Base-by-base conservation (phyloP, 2,329 filamentous ascomycete species). In the Aspergillus udagawae region DNA sequence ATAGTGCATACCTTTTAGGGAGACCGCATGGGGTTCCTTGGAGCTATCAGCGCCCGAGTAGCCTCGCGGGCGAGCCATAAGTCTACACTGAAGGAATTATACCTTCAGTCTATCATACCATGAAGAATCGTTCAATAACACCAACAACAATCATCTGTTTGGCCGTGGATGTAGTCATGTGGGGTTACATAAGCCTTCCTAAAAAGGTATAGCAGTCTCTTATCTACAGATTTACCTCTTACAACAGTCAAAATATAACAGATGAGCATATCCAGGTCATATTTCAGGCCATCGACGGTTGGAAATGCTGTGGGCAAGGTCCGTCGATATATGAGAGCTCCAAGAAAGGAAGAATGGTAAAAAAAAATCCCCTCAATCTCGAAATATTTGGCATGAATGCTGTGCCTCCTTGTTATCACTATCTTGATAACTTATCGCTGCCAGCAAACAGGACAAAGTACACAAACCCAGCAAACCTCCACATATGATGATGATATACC, bases 21-120 rank as follows among this genome's bases (percentile, higher is more conserved):
- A 92, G 49, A 92, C 84, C 21, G 87, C 85, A 74, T 92, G 89
- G 41, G 89, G 88, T 75, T 92, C 90, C 73, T 91, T 91, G 14
- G 74, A 72, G 50, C 67, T 73, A 47, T 79, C 77, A 50, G 76
- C 74, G 14, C 71, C 67, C 17, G 76, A 78, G 49, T 72, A 66
- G 52, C 76, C 73, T 58, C 77, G 71, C 53, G 75, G 67, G 29
- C 76, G 75, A 63, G 76, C 71, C 77, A 79, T 79, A 0, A 20
- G n/a, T 42, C 42, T 17, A 38, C 14, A 14, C 32, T 38, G 32
- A 38, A 38, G 32, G 9, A 14, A 3, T 21, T 49, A 14, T 6
- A 35, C 25, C 14, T 14, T 1, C 27, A 42, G 10, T 7, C 4
- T 4, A 45, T 45, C n/a, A 23, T 23, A 21, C 20, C 20, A 45